These are phyloP conservation scores for Solanum medicagineum DNA, from an alignment of 257 asterid genomes.

Conservation along the genomic window DNA sequence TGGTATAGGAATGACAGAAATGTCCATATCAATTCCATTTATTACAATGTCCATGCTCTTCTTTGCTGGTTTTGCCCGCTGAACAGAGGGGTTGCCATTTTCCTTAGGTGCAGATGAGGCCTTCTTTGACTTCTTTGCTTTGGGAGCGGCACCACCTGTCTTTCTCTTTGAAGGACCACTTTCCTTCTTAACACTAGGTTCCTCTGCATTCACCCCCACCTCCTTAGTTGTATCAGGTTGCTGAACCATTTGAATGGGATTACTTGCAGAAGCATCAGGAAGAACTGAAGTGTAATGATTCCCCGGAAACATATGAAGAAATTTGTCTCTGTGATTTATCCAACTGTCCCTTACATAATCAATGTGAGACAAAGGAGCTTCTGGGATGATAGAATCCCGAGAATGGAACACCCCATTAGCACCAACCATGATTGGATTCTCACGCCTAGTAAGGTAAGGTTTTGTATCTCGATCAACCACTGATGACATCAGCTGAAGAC, in stretches of 20 bases:
- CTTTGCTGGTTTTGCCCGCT: constrained; percentile 56
- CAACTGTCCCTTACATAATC: constrained; percentile 76
- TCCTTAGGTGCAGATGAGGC: constrained; percentile 40
- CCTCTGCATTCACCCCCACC: constrained; percentile 27
- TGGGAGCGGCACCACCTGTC: constrained; percentile 33
- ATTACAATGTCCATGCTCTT: constrained; percentile 69
- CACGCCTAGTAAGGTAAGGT: constrained; percentile 54
- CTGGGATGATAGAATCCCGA: constrained; percentile 41
- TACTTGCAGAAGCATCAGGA: constrained; percentile 53
- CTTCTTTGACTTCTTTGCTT: constrained; percentile 61
- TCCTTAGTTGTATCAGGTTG: constrained; percentile 43
- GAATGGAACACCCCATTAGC: constrained; percentile 53
- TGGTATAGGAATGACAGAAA: constrained; percentile 82
- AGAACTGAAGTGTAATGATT: constrained; percentile 38
- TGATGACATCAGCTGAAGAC: constrained; percentile 82
- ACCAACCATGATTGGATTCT: constrained; percentile 42
- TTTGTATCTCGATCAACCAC: constrained; percentile 63
- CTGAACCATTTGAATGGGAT: constrained; percentile 58
- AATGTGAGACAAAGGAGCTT: constrained; percentile 54
- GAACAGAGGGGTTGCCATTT: constrained; percentile 36
- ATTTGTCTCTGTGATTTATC: constrained; percentile 74
- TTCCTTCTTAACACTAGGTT: constrained; percentile 37
- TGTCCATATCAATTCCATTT: constrained; percentile 80
- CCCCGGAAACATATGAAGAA: constrained; percentile 64
- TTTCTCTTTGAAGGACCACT: constrained; percentile 47